A percentile compares a stretch with the other conserved stretches of the same genome.
Conservation (phyloP, 441 rosid genomes). For the Raphanus hybrid region DNA sequence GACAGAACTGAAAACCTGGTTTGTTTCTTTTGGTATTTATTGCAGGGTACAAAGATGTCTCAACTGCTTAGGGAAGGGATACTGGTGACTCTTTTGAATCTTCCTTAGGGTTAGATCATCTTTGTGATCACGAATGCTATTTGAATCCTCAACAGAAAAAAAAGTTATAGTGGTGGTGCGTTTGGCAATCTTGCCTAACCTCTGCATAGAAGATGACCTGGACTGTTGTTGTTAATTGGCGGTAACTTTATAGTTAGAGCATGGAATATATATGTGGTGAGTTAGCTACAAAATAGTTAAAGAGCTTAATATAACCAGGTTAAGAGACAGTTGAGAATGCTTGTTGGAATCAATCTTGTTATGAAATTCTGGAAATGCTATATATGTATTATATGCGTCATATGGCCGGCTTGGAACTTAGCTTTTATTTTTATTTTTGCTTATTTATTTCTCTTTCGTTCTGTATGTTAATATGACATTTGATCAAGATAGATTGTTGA, state of each 20-base stretch:
- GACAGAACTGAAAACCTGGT: constrained; percentile 3
- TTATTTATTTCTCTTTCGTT: neutral
- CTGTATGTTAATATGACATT: neutral
- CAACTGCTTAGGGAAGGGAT: constrained; percentile 77
- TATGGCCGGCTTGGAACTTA: neutral
- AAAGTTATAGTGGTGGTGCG: no score
- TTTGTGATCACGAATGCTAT: neutral
- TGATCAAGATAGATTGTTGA: neutral
- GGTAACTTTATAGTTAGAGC: neutral
- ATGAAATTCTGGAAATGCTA: no score
- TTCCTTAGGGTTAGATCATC: constrained; percentile 10
- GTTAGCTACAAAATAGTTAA: neutral
- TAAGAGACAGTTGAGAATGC: no score
- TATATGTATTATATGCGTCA: neutral
- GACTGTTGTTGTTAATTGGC: neutral
- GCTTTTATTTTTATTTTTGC: neutral
- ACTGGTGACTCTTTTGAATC: constrained; percentile 32
- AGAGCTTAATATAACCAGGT: neutral
- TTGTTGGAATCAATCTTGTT: no score
- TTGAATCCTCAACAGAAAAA: no score
- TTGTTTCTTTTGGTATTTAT: constrained; percentile 20
- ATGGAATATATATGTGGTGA: neutral
- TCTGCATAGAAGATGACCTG: neutral
- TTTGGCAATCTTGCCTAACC: no score
- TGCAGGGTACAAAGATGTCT: constrained; percentile 82